Base-by-base conservation (phyloP, 495 filamentous ascomycete species). In the Thermochaetoides thermophila region DNA sequence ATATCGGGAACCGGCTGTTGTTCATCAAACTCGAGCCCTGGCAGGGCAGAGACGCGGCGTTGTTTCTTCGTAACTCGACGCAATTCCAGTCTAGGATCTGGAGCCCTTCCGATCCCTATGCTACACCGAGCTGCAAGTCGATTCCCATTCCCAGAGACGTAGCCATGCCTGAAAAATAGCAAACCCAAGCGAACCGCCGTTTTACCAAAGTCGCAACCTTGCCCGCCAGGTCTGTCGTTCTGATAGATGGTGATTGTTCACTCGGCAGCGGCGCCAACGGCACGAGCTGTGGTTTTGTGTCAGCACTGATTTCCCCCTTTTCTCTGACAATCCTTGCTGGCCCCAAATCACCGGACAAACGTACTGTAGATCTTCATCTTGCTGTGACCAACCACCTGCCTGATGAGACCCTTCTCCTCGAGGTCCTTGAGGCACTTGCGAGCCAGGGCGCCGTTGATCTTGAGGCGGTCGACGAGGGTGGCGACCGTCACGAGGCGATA, bases 401-500 rank as follows among this genome's bases (percentile, higher is more conserved):
- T 95, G 69, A 99, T 96, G 66, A 78, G 70, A 28, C 91, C 91
- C 74, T 84, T 87, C 71, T 85, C 85, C 75, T 99, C 89, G 43
- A 99, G 68, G 60, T 99, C 91, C 53, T 70, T 74, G 38, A 99
- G 71, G 60, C 82, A 85, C 61, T 69, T 65, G 53, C 91, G 76
- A 45, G 91, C 91, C 52, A 99, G 70, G 52, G 80, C 86, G 56
- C 91, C 91, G 69, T 99, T 99, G 75, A 99, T 94, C 84, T 99
- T 99, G 61, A 95, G 76, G 57, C 91, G 74, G 61, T 99, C 91
- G 73, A 99, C 91, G 50, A 99, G 86, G 49, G 80, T 85, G 49
- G 91, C 84, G 56, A 96, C 82, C 52, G 91, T 99, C 73, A 99
- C 82, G 64, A 99, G 84, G 53, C 91, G 85, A 81, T 95, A 99